Evolutionary conservation across 2,329 filamentous ascomycete species (phyloP), one percentile per base, ranked within the genome.

Genomic region (Aspergillus novofumigatus): DNA sequence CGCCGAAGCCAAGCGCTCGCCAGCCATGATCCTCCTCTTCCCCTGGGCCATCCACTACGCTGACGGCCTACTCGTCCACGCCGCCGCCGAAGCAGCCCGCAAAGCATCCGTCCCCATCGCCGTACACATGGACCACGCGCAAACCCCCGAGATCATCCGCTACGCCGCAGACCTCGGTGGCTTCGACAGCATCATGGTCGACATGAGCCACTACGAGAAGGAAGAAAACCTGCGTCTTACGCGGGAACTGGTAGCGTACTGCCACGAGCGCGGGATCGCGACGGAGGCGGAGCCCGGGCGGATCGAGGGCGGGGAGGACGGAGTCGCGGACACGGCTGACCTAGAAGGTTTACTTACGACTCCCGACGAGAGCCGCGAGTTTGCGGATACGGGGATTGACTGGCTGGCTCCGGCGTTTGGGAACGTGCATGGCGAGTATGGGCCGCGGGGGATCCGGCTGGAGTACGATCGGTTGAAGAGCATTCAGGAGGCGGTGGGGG

Each of bases 101-200:
- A 77, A 74, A 41, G 84, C 85, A 55, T 72, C 70, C 2, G 85
- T 88, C 3, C 86, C 86, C 26, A 74, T 88, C 32, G 81, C 81
- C 25, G 76, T 88, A 48, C 86, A 88, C 71, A 81, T 88, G 66
- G 86, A 88, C 76, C 86, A 88, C 72, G 83, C 83, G 29, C 86
- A 88, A 72, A 83, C 80, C 8, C 82, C 84, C 3, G 84, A 84
- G 60, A 83, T 86, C 32, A 84, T 87, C 61, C 80, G 81, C 17
- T 77, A 75, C 4, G 85, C 86, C 0, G 86, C 85, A 0, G 80
- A 86, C 63, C 79, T 83, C n/a, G 78, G 81, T 51, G 81, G 76
- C 2, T 90, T 90, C 63, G 87, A 90, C 72, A 84, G 81, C 60
- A 89, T 91, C 69, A 90, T 91, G 87, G 84, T 90, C 0, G 88